Evolutionary conservation across 2,329 filamentous ascomycete species (phyloP), one percentile per base, ranked within the genome.

Genomic region (Pochonia chlamydosporia): DNA sequence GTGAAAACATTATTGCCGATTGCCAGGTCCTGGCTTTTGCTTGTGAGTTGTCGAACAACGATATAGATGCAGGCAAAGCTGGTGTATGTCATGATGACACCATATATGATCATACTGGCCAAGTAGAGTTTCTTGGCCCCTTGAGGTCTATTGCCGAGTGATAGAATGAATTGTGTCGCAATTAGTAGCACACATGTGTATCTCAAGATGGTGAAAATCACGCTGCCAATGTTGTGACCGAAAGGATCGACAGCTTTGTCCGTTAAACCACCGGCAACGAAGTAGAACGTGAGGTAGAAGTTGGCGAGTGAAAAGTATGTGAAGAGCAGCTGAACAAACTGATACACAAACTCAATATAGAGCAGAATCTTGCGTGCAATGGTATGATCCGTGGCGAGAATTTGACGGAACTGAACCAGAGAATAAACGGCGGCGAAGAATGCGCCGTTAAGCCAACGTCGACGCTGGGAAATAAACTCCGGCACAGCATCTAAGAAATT

Each of bases 391-490:
- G 93, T 99, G 21, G 71, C 69, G 87, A 92, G 95, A 60, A 99
- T 84, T 68, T 99, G 95, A 57, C 80, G 84, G 67, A 92, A 96
- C 69, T 99, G 93, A 36, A 96, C 87, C 3, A 97, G 81, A 2
- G 92, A 97, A 74, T 97, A 99, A 44, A 97, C 91, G 37, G 93
- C 93, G 0, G 93, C 95, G 64, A 99, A 99, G 74, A 99, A 99
- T 55, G 93, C 93, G 62, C 93, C 93, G 64, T 99, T 99, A 52
- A 99, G 83, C 93, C 93, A 99, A 67, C 93, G 82, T 63, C 93
- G 83, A 61, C 93, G 86, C 63, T 99, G 93, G 0, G 91, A 97
- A 60, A 99, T 91, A 62, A 99, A 99, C 59, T 99, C 93, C 2
- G 95, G 91, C 2, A 99, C 88, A 8, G 88, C 70, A 66, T 99